Evolutionary conservation across 2,329 filamentous ascomycete genomes (phyloP), one percentile per base, ranked within the genome.

Genomic region (Botrytis elliptica): DNA sequence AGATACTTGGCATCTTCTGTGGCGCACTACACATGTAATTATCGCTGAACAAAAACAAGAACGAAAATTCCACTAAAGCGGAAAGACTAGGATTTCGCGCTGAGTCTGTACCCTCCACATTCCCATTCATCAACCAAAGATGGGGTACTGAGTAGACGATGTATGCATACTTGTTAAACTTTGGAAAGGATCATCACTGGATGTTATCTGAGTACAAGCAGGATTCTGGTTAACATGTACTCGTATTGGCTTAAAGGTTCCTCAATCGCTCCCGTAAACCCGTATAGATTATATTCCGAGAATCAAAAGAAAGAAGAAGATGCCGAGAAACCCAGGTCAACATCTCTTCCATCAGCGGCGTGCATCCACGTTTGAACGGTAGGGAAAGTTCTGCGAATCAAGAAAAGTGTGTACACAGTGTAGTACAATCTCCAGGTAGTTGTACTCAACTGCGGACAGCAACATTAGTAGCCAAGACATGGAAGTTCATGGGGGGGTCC

Each of bases 121-220:
- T 64, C 22, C 16, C 64, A 66, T 40, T 38, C 46, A 67, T 55
- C 66, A 33, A 57, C 36, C 49, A 69, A 69, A 10, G 18, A 42
- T 40, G 33, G 36, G 38, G 66, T 57, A 57, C n/a, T 29, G 52
- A 29, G 38, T 42, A 44, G 49, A 59, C 6, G 40, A 42, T 57
- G 52, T 14, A 57, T 68, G 65, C 49, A 44, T 25, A n/a, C 55
- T 42, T 16, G 49, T 59, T 69, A 6, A 69, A 57, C 36, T 42
- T 22, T 33, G 66, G 66, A 33, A 69, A 42, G 49, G 66, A 57
- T 69, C 66, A 69, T 69, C 66, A 69, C 66, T 69, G 16, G 66
- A 69, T 57, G 49, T 33, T 9, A 42, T 33, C 25, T 18, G 66
- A 33, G 52, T 57, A 69, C 49, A 69, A 69, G 66, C 25, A 69